Evolutionary conservation across 148 eudicot genomes (phyloP), one percentile per base, ranked within the genome.

Genomic region (Vaccinium myrtillus): DNA sequence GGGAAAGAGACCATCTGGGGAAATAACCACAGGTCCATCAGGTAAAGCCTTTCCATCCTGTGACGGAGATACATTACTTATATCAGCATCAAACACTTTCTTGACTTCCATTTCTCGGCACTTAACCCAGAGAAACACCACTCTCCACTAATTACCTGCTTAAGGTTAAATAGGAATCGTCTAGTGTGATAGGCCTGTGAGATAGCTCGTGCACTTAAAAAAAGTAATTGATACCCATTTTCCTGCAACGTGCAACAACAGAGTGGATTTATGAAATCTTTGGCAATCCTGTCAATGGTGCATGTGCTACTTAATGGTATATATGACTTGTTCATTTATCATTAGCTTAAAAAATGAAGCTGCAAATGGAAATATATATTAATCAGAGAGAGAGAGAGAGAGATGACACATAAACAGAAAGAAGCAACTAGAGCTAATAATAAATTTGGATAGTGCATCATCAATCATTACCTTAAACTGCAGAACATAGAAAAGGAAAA

Each of bases 1-100:
- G 80, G 99, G 99, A 88, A 97, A 97, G 81, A 97, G 95, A 59
- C 99, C 99, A 86, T 97, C 98, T 13, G 99, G 99, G 23, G 99
- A 97, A 80, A 95, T 97, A 71, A 97, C 90, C 75, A 97, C 92
- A 8, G 99, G 99, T 83, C 99, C 99, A 73, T 95, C 96, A 13
- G 99, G 99, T 81, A 97, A 89, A 76, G 92, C 92, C 90, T 93
- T 95, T 80, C 98, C 99, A 86, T 97, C 93, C 99, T 97, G 89
- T 79, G 83, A 86, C 87, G 54, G 27, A 14, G 74, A 77, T 30
- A 82, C 80, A 53, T 51, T 67, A 78, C 74, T 43, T 79, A 53
- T 63, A 8, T 78, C 79, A 67, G 14, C 48, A 75, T 56, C 25
- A 27, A 67, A 69, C 15, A 55, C 54, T 39, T 71, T 43, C 46